Evolutionary conservation across 352 stramenopile species (phyloP).

Genomic region (Globisporangium alternatum): DNA sequence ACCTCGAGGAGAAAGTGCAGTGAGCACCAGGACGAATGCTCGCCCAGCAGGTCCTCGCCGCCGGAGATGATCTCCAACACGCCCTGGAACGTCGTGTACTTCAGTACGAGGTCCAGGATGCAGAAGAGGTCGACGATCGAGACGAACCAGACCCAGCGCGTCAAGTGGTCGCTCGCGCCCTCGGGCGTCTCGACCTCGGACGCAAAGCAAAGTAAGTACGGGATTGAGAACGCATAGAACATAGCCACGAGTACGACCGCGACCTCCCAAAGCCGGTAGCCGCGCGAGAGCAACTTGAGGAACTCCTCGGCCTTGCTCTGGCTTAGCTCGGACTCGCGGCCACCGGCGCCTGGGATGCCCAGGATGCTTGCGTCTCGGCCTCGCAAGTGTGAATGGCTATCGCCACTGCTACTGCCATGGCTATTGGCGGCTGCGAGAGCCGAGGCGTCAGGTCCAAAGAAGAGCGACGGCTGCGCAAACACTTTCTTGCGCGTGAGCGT

Average conservation of each 20-base stretch:
- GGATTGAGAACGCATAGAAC: slow-evolving; percentile 58
- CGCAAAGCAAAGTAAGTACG: slow-evolving; percentile 57
- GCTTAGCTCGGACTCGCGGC: neutral
- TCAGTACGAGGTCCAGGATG: slow-evolving; percentile 49
- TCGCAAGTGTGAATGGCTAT: too few species aligned
- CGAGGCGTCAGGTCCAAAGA: neutral
- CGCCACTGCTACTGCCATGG: too few species aligned
- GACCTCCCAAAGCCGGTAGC: slow-evolving; percentile 58
- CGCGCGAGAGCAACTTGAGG: slow-evolving; percentile 41
- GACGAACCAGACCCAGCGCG: slow-evolving; percentile 36
- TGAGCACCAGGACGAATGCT: slow-evolving; percentile 12
- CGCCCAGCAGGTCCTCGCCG: neutral
- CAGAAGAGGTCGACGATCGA: slow-evolving; percentile 46
- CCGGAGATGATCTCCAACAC: slow-evolving; percentile 31
- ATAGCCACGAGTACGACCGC: slow-evolving; percentile 42
- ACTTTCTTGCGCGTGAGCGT: slow-evolving; percentile 9
- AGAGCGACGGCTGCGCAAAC: neutral
- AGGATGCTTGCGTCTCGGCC: neutral
- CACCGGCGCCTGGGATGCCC: neutral
- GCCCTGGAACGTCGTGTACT: slow-evolving; percentile 49
- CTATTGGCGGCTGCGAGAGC: neutral
- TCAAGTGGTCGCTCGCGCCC: slow-evolving; percentile 10
- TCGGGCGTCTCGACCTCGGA: slow-evolving; percentile 32
- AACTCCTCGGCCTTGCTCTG: slow-evolving; percentile 42
- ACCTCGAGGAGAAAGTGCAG: slow-evolving; percentile 29